Evolutionary conservation across 371 early-diverging fungal species (phyloP).

Genomic region (Chytridium lagenaria): DNA sequence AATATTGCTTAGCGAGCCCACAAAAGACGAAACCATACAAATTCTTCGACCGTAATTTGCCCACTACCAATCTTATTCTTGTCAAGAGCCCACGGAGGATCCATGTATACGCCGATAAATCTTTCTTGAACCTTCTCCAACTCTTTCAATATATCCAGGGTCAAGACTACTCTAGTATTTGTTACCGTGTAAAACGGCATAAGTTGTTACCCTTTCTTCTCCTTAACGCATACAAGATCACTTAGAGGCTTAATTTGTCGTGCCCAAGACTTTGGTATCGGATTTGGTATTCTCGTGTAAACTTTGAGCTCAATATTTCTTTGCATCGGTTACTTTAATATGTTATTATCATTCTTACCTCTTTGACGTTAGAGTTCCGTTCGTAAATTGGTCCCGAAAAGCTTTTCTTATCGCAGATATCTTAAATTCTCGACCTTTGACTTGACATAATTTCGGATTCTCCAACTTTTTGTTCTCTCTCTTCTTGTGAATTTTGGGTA

Average conservation of each 20-base stretch:
- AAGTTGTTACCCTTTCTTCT: too few species aligned
- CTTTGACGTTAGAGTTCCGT: not conserved
- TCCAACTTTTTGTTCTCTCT: not conserved
- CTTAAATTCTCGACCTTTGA: not conserved
- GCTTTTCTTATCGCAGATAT: constrained; percentile 1
- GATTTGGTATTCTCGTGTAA: constrained; percentile 2
- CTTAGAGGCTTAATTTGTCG: constrained; percentile 40
- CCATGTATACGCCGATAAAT: constrained; percentile 77
- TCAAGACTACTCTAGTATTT: not conserved
- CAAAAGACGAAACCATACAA: constrained; percentile 52
- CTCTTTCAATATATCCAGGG: not conserved
- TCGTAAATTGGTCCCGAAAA: not conserved
- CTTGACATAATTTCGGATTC: not conserved
- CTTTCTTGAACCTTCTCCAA: not conserved
- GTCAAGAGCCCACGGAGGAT: constrained; percentile 83
- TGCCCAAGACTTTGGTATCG: not conserved
- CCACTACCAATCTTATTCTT: constrained; percentile 64
- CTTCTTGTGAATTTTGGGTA: too few species aligned
- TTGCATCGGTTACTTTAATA: not conserved
- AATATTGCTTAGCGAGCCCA: not conserved
- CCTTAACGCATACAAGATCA: constrained; percentile 33
- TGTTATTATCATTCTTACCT: not conserved
- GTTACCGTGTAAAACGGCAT: too few species aligned
- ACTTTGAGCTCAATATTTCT: not conserved
- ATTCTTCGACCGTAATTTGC: constrained; percentile 69